phyloP scores from a whole-genome alignment of 306 rosid species.

The Sindora glabra region DNA sequence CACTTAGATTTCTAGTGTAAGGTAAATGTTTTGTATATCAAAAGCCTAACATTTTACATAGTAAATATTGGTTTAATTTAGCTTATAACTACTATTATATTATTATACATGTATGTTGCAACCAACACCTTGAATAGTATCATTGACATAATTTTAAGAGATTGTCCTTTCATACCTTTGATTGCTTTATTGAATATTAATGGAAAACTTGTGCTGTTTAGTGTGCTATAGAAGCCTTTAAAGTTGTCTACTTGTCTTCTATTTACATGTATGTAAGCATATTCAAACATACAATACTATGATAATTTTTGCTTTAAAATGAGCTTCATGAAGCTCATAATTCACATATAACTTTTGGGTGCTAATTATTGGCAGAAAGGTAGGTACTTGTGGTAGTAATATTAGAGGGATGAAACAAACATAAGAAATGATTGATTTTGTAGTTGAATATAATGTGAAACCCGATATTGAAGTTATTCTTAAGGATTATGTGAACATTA shows the following conservation, averaged over 20 bases:
- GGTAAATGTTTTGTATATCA: too few relatives aligned
- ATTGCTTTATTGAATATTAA: slow-evolving; percentile 28
- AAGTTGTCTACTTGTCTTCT: slow-evolving; percentile 26
- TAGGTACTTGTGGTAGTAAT: slow-evolving; percentile 22
- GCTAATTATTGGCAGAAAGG: slow-evolving; percentile 34
- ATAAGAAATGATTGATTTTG: slow-evolving; percentile 50
- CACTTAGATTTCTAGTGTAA: too few relatives aligned
- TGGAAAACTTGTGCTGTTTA: slow-evolving; percentile 45
- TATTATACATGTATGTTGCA: slow-evolving; percentile 19
- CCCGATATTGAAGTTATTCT: slow-evolving; percentile 41
- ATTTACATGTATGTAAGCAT: slow-evolving; percentile 6
- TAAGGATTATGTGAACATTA: slow-evolving; percentile 37
- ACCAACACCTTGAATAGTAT: slow-evolving; percentile 37
- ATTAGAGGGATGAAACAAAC: slow-evolving; percentile 42
- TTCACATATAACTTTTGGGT: too few relatives aligned
- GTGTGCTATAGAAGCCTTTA: slow-evolving; percentile 29
- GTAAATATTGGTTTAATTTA: not conserved
- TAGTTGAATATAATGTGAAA: slow-evolving; percentile 34
- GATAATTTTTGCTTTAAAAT: too few relatives aligned
- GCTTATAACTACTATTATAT: not conserved
- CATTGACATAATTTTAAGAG: slow-evolving; percentile 37
- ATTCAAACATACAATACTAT: too few relatives aligned
- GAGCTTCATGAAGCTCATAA: too few relatives aligned
- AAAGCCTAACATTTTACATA: too few relatives aligned
- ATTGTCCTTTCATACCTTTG: slow-evolving; percentile 34